These are phyloP conservation scores for Leccinum broughii DNA, from an alignment of 768 basidiomycete genomes.

Conservation along the genomic window DNA sequence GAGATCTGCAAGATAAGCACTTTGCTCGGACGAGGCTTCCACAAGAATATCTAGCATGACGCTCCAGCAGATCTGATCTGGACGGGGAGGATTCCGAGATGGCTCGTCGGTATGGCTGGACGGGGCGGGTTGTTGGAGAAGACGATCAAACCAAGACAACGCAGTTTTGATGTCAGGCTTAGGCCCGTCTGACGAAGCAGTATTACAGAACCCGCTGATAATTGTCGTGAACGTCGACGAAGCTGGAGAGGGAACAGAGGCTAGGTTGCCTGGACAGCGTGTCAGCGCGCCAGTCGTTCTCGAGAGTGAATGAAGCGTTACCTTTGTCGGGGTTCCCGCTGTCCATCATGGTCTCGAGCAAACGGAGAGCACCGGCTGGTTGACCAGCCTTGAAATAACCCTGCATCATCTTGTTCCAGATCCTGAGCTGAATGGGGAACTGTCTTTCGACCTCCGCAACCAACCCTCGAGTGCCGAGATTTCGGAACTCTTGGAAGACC, in stretches of 20 bases:
- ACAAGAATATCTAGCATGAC: slow-evolving; percentile 62
- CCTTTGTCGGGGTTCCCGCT: slow-evolving; percentile 29
- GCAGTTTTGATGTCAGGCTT: slow-evolving; percentile 59
- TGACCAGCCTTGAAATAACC: slow-evolving; percentile 66
- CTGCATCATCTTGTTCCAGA: slow-evolving; percentile 79
- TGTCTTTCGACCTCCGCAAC: slow-evolving; percentile 20
- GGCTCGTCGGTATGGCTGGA: slow-evolving; percentile 42
- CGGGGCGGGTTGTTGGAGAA: slow-evolving; percentile 47
- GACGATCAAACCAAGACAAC: slow-evolving; percentile 67
- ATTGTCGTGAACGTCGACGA: slow-evolving; percentile 64
- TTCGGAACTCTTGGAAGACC: slow-evolving; percentile 61
- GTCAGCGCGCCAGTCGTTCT: neutral
- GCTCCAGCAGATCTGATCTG: slow-evolving; percentile 55
- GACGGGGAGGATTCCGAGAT: slow-evolving; percentile 46
- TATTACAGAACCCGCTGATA: slow-evolving; percentile 62
- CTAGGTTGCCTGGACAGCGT: slow-evolving; percentile 20
- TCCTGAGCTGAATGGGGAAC: slow-evolving; percentile 41
- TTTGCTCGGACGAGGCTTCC: slow-evolving; percentile 26
- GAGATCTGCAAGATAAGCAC: slow-evolving; percentile 50
- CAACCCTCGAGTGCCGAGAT: slow-evolving; percentile 40
- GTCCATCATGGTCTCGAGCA: slow-evolving; percentile 74
- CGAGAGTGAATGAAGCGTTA: neutral
- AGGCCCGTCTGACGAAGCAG: slow-evolving; percentile 29
- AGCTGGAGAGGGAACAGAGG: slow-evolving; percentile 54
- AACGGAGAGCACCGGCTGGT: slow-evolving; percentile 59